These are phyloP conservation scores for Marsdenia floribunda DNA, from an alignment of 257 asterid species.

Conservation along the genomic window DNA sequence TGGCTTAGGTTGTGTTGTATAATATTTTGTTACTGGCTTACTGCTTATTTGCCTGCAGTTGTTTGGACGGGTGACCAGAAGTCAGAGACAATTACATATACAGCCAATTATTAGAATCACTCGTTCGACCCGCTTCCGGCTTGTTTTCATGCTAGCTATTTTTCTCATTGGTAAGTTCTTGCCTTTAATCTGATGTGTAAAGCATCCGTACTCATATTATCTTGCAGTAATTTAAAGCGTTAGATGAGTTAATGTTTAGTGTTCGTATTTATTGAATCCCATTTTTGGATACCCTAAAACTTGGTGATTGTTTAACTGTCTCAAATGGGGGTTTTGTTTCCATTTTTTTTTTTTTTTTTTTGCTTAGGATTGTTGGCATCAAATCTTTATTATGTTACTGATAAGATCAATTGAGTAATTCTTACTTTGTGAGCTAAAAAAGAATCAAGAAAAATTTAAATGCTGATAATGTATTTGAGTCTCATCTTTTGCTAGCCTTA, in stretches of 20 bases:
- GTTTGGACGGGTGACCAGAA: constrained; percentile 44
- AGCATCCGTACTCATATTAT: not conserved
- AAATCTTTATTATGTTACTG: not conserved
- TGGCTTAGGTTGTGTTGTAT: constrained; percentile 10
- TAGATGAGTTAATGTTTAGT: not conserved
- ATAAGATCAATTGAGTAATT: not conserved
- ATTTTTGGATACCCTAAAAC: not conserved
- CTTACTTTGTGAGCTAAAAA: not conserved
- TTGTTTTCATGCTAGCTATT: constrained; percentile 58
- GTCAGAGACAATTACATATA: constrained; percentile 40
- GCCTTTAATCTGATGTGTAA: constrained; percentile 4
- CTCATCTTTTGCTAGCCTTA: not conserved
- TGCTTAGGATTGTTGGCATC: not conserved
- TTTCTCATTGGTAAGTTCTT: constrained; percentile 65
- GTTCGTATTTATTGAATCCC: no score
- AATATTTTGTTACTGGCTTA: not conserved
- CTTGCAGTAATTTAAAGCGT: not conserved
- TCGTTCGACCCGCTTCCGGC: constrained; percentile 46
- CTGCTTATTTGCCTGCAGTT: constrained; percentile 35
- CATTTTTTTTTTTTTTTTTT: no score
- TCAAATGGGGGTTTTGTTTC: no score
- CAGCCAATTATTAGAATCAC: constrained; percentile 39
- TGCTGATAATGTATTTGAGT: not conserved
- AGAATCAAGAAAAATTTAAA: not conserved
- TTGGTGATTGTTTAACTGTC: not conserved